phyloP scores from a whole-genome alignment of 306 rosid genomes.

The Vigna nakashimae region DNA sequence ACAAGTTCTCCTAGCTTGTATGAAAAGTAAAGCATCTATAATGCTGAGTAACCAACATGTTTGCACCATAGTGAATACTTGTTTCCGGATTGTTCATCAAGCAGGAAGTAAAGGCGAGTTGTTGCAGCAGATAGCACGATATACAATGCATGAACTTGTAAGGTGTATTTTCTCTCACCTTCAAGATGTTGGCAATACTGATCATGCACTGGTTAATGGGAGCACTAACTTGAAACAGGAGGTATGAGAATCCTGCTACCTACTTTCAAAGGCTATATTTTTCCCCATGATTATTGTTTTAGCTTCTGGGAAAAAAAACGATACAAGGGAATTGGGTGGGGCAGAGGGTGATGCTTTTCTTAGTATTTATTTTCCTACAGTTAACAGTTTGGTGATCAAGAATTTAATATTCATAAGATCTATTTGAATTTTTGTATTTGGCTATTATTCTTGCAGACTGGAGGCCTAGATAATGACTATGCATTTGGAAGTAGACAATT shows the following conservation, averaged over 20 bases:
- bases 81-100: constrained; percentile 97
- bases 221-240: constrained; percentile 58
- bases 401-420: constrained; percentile 35
- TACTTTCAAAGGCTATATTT: constrained; percentile 33
- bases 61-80: constrained; percentile 95
- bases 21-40: constrained; percentile 94
- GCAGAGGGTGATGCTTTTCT: neutral
- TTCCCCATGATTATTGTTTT: constrained; percentile 34
- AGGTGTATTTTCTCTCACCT: constrained; percentile 95
- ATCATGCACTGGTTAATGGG: constrained; percentile 73
- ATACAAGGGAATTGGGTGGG: neutral
- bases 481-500: constrained; percentile 70
- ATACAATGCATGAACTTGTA: constrained; percentile 92
- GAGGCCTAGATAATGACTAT: constrained; percentile 66
- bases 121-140: constrained; percentile 89
- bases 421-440: constrained; percentile 30
- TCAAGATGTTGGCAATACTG: constrained; percentile 80
- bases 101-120: constrained; percentile 91
- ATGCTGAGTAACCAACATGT: constrained; percentile 97
- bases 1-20: constrained; percentile 93
- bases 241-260: constrained; percentile 52
- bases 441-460: constrained; percentile 61
- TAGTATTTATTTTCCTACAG: constrained; percentile 27
- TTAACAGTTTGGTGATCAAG: constrained; percentile 37
- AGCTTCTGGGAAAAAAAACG: constrained; percentile 30